Base-by-base conservation (phyloP, 805 yeast genomes). In the Cyberlindnera euphorbiae region DNA sequence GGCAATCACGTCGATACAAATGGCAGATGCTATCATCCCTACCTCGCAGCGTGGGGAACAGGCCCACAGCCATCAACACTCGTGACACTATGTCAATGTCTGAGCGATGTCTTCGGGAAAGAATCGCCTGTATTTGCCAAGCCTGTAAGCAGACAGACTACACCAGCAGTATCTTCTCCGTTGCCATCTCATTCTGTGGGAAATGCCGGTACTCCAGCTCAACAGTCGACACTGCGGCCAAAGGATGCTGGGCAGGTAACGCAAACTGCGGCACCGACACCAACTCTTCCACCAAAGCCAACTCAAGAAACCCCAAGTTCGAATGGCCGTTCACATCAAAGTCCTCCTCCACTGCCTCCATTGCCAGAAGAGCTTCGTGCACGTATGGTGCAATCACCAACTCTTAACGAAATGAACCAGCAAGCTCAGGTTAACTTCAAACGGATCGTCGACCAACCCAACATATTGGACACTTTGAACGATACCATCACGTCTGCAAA, bases 21-120 rank as follows among this genome's bases (percentile, higher is more conserved):
- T 56, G 96, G 96, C 2, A 60, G 63, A 30, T 69, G 86, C 35
- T 82, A 79, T 53, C 80, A 82, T 47, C 90, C 93, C 0, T 71
- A 68, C 37, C 56, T 83, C 28, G 58, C 79, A 4, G 17, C 36
- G 2, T 45, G 49, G 49, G 39, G 37, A 60, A 15, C 85, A 94
- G 95, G 34, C 7, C 28, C 16, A 10, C n/a, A 63, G 60, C 18
- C 84, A 94, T 95, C 35, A 6, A 31, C 36, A 26, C 17, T 48
- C 46, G 17, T 63, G 44, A 37, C 59, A 28, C 14, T 45, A 16
- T 46, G 66, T 25, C 46, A 49, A 3, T 47, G 62, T 12, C 45
- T 70, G 34, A 42, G 56, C 6, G 55, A 49, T 6, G 52, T 60
- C 22, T 67, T 77, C 51, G 46, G 61, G 17, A 50, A 53, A 29